phyloP scores from a whole-genome alignment of 495 filamentous ascomycete species.

The Neurospora sp. region DNA sequence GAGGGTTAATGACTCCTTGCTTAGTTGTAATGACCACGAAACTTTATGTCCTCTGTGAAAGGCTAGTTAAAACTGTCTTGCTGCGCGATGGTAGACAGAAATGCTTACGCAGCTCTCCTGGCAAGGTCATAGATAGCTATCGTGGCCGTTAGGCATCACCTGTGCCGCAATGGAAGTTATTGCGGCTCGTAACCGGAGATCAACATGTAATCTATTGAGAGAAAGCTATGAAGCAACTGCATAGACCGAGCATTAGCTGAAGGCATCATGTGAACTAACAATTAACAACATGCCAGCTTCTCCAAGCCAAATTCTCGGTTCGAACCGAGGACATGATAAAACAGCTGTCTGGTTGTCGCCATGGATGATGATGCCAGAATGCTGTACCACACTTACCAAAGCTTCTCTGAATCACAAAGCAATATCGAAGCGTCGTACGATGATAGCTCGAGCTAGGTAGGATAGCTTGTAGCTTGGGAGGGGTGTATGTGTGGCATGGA shows the following conservation, averaged over 20 bases:
- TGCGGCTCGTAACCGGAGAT: not conserved
- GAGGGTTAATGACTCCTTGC: not conserved
- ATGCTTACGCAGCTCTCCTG: not conserved
- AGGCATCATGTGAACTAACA: not conserved
- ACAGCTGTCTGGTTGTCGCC: not conserved
- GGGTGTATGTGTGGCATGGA: too few relatives aligned
- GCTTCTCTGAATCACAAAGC: not conserved
- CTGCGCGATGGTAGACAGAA: not conserved
- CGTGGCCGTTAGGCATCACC: not conserved
- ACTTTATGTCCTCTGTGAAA: not conserved
- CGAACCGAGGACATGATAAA: not conserved
- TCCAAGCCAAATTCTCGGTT: not conserved
- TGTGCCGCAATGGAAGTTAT: not conserved
- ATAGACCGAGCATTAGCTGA: not conserved
- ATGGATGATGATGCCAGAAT: not conserved
- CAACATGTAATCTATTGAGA: too few relatives aligned
- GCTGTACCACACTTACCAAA: not conserved
- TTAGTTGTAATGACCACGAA: not conserved
- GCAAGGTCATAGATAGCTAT: not conserved
- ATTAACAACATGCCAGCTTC: not conserved
- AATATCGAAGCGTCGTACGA: not conserved
- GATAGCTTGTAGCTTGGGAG: not conserved
- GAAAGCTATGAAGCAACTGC: not conserved
- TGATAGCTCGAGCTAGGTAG: not conserved
- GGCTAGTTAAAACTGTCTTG: too few relatives aligned